phyloP scores from a whole-genome alignment of 805 yeast genomes.

The Suhomyces kilbournensis region DNA sequence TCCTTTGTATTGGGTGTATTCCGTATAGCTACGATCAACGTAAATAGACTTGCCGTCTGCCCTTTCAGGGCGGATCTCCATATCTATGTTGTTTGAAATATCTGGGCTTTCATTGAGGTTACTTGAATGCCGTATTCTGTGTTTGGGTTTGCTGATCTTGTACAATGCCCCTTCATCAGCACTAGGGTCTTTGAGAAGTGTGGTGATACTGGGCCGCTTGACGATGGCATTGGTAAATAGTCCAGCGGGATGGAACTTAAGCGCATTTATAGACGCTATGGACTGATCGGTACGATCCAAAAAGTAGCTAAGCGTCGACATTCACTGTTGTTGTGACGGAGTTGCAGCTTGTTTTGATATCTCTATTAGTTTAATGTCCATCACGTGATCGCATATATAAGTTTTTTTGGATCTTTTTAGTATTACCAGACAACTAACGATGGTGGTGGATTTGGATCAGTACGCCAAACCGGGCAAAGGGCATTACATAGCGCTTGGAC shows the following conservation, averaged over 20 bases:
- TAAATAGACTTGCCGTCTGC: slow-evolving; percentile 46
- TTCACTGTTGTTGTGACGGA: slow-evolving; percentile 1
- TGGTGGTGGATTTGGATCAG: slow-evolving; percentile 47
- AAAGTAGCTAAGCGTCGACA: slow-evolving; percentile 21
- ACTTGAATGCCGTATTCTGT: neutral
- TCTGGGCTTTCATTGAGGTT: neutral
- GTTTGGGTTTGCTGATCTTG: slow-evolving; percentile 28
- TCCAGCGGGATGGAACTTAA: slow-evolving; percentile 56
- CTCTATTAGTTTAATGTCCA: neutral
- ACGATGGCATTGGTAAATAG: slow-evolving; percentile 64
- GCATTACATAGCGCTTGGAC: slow-evolving; percentile 74
- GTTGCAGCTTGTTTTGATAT: neutral
- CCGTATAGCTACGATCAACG: slow-evolving; percentile 32
- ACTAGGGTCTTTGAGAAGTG: slow-evolving; percentile 59
- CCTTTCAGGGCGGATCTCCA: slow-evolving; percentile 40
- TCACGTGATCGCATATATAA: neutral
- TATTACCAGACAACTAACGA: neutral
- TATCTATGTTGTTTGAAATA: neutral
- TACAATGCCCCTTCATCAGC: slow-evolving; percentile 50
- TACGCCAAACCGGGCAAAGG: slow-evolving; percentile 41
- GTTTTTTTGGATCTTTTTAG: neutral
- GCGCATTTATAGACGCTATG: slow-evolving; percentile 37
- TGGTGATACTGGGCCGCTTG: slow-evolving; percentile 49
- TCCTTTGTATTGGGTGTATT: slow-evolving; percentile 13
- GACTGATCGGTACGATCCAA: slow-evolving; percentile 36